Conservation (phyloP, 2,329 filamentous ascomycete species). For the Myriosclerotinia scirpicola region DNA sequence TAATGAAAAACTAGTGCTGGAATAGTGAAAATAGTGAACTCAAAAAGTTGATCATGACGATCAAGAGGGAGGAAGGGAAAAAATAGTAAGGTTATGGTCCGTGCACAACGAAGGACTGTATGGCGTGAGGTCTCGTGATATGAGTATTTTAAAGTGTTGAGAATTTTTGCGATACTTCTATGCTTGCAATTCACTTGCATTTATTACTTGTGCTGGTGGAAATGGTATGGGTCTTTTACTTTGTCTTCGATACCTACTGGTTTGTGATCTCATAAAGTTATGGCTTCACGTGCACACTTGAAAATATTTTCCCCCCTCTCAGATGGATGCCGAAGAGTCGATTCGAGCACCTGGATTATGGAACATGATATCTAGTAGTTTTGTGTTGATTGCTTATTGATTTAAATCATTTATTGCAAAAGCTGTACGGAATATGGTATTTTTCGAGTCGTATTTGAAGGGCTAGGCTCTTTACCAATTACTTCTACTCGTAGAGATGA, state of each 20-base stretch:
- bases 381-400: too few species aligned
- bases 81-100: neutral
- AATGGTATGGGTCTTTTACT: too few species aligned
- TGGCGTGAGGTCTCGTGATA: constrained; percentile 17
- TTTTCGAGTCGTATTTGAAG: neutral
- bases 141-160: neutral
- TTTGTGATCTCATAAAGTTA: neutral
- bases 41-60: neutral
- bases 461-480: neutral
- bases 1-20: neutral
- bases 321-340: neutral
- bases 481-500: neutral
- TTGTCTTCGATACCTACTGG: neutral
- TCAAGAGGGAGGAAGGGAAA: neutral
- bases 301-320: neutral
- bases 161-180: neutral
- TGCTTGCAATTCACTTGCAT: too few species aligned
- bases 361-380: too few species aligned
- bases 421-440: too few species aligned
- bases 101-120: neutral
- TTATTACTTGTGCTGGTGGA: too few species aligned
- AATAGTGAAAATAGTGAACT: neutral
- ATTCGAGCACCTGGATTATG: too few species aligned
- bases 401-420: too few species aligned
- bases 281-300: neutral